These are phyloP conservation scores for Exophiala phaeomuriformis DNA, from an alignment of 2,329 filamentous ascomycete species.

Conservation along the genomic window DNA sequence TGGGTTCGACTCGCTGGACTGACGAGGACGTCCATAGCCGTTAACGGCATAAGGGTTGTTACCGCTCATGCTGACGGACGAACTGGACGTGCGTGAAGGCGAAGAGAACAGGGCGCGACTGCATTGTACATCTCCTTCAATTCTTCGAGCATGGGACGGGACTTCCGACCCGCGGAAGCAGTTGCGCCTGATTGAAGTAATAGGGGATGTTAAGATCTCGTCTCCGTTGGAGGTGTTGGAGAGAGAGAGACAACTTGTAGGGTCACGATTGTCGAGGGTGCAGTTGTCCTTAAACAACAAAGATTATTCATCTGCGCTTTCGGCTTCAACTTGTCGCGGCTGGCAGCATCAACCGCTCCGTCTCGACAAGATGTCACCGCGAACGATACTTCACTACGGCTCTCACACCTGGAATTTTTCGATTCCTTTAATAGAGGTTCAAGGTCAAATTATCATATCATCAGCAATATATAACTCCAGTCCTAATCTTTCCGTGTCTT, in stretches of 20 bases:
- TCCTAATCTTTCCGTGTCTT: background rate
- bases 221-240: background rate
- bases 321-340: no score
- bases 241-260: background rate
- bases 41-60: conserved; percentile 23
- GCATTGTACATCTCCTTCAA: conserved; percentile 6
- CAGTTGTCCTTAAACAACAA: background rate
- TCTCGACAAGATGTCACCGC: no score
- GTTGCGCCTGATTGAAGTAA: background rate
- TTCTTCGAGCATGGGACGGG: background rate
- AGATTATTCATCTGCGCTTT: background rate
- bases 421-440: no score
- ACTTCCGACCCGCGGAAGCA: background rate
- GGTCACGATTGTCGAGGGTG: background rate
- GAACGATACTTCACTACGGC: no score
- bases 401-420: no score
- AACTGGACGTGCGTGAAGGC: background rate
- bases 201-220: background rate
- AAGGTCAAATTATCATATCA: no score
- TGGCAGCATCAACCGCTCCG: no score
- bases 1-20: conserved; percentile 17
- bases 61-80: conserved; percentile 15
- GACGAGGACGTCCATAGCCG: conserved; percentile 13
- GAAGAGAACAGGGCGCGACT: background rate
- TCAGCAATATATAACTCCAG: background rate